Base-by-base conservation (phyloP, 768 basidiomycete species). In the Podaxis sp. region DNA sequence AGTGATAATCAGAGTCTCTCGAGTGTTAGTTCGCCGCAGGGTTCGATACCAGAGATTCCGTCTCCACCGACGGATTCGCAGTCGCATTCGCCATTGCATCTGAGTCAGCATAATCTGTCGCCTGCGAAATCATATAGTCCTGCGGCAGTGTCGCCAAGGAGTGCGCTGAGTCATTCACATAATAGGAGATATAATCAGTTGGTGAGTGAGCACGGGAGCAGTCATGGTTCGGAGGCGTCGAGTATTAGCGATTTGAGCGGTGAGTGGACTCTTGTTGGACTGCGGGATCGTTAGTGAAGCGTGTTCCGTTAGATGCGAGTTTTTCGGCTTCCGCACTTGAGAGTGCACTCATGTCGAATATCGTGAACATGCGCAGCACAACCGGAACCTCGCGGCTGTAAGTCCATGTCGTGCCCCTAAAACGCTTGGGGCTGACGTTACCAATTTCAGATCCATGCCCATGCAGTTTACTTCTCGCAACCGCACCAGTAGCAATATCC, bases 241-340 rank as follows among this genome's bases (percentile, higher is more conserved):
- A 84, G 93, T 72, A 93, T 94, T 68, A 94, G 92, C 69, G 93
- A 94, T 69, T 69, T 94, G 49, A 94, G 93, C 68, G 92, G 93
- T 92, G 68, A 69, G 84, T 74, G 29, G 22, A 15, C 11, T 43
- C 50, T 36, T 24, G 4, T 24, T 12, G 29, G 46, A 2, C n/a
- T 55, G 22, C 56, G 17, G 13, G 52, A 17, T 13, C 15, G 41
- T 29, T 36, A 60, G 1, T 67, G 4, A 40, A 59, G 64, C 29
- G 6, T 13, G 15, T 27, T 60, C 61, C 13, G 54, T 0, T 65
- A 90, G 90, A 91, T 66, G 82, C 85, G 11, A 91, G 90, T 70
- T 72, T 94, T 41, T 92, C 91, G 17, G 85, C 85, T 6, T 93
- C 91, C 43, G 91, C 88, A 3, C 71, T 94, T 64, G 91, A 92